Evolutionary conservation across 202 grass and related monocot species (phyloP), one percentile per base, ranked within the genome.

Genomic region (Miscanthus sacchariflorus): DNA sequence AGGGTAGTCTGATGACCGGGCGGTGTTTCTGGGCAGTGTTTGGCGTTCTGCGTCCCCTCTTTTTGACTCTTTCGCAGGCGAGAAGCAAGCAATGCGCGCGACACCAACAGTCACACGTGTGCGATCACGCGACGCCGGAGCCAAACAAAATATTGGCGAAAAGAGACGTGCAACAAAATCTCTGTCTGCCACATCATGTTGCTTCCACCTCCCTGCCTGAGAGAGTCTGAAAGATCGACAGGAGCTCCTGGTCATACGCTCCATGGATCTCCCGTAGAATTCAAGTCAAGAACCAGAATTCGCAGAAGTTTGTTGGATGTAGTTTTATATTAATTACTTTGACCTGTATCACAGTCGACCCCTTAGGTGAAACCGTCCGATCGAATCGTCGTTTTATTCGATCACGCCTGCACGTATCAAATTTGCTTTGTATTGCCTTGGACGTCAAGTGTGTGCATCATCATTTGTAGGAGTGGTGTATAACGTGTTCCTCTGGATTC

Each of bases 361-460:
- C 7, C 68, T 63, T 74, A 70, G 86, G 86, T 88, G 68, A 83
- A 76, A 88, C 72, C 46, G 50, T 24, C 54, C 85, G 19, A 80
- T 81, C 77, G 27, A 80, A 74, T 74, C 39, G 12, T 11, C 35
- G 17, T 54, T 65, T 87, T 81, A 64, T 45, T 74, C 39, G 7
- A 39, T 38, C 25, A 73, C 52, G 18, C 52, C n/a, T 65, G 39
- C 17, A 39, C 19, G 64, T 49, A 10, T 3, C 7, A 11, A 33
- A 24, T 4, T 23, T 46, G 33, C 17, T 14, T 48, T 6, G 6
- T 40, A 9, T 30, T 78, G 70, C 24, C 76, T 30, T 80, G 56
- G 76, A 11, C 4, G 50, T 72, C 24, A 72, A 72, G 17, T 45
- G 38, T 46, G 18, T 9, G 38, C 27, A 5, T 25, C 74, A 86